These are phyloP conservation scores for Trichosanthes truncata DNA, from an alignment of 306 rosid species.

Conservation along the genomic window DNA sequence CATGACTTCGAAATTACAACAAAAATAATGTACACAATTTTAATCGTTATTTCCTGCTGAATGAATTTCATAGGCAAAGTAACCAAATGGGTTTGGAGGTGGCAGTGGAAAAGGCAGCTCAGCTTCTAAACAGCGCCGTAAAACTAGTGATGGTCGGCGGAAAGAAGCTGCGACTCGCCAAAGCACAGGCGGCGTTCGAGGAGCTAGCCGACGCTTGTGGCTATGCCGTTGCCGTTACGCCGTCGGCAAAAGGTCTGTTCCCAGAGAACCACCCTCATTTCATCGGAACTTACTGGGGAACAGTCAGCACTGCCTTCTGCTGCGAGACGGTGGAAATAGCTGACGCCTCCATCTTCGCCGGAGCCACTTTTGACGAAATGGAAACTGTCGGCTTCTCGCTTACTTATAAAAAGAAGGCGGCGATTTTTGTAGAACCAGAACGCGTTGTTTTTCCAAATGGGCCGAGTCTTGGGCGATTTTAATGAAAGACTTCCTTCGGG, in stretches of 20 bases:
- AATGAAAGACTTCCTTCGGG: conserved; percentile 50
- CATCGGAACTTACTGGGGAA: conserved; percentile 88
- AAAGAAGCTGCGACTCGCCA: conserved; percentile 57
- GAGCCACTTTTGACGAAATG: conserved; percentile 47
- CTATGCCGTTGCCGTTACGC: conserved; percentile 69
- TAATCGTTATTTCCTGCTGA: too few species aligned
- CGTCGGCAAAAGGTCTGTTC: conserved; percentile 71
- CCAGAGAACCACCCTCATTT: conserved; percentile 77
- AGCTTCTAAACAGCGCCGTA: conserved; percentile 66
- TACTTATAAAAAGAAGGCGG: conserved; percentile 51
- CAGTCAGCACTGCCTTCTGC: conserved; percentile 54
- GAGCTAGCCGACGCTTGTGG: conserved; percentile 67
- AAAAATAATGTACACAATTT: too few species aligned
- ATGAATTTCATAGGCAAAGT: background rate
- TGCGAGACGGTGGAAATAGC: conserved; percentile 62
- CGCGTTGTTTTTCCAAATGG: conserved; percentile 44
- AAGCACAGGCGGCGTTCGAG: conserved; percentile 57
- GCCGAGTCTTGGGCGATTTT: conserved; percentile 40
- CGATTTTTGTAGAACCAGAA: conserved; percentile 40
- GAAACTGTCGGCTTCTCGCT: conserved; percentile 52
- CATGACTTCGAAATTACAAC: too few species aligned
- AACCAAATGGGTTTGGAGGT: conserved; percentile 29
- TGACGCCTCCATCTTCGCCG: conserved; percentile 53
- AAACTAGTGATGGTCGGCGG: conserved; percentile 84
- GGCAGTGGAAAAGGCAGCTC: conserved; percentile 72